phyloP scores from a whole-genome alignment of 2,329 filamentous ascomycete species.

The Pseudocercospora musae region DNA sequence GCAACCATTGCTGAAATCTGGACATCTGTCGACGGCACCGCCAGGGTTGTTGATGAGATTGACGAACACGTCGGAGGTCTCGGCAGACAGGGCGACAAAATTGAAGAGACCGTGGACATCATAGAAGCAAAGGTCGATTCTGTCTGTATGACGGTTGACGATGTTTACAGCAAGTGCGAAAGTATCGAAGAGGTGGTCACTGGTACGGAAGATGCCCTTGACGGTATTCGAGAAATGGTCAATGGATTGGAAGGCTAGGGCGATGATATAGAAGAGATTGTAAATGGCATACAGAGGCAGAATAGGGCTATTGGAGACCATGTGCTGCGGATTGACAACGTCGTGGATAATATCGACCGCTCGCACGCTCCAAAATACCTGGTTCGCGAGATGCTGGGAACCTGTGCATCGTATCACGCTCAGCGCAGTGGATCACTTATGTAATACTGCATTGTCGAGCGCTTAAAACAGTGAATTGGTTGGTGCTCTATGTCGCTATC shows the following conservation, averaged over 20 bases:
- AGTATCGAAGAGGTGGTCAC: neutral
- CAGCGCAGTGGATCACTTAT: too few species aligned
- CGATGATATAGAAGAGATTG: neutral
- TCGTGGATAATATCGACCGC: neutral
- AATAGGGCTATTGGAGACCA: neutral
- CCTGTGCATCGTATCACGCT: neutral
- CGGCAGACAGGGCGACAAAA: neutral
- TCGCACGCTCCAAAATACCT: neutral
- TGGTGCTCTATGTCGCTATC: too few species aligned
- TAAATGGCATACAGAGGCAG: neutral
- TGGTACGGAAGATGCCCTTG: neutral
- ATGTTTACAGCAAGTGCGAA: neutral
- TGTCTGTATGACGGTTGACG: neutral
- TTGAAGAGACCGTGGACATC: neutral
- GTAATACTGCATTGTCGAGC: too few species aligned
- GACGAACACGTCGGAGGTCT: too few species aligned
- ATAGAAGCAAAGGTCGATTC: neutral
- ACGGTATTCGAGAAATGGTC: neutral
- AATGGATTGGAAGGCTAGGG: neutral
- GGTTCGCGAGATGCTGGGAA: neutral
- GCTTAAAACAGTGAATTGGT: too few species aligned
- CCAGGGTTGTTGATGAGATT: too few species aligned
- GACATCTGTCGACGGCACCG: too few species aligned
- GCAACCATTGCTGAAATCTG: too few species aligned
- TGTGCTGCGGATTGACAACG: neutral